Conservation (phyloP, 2,329 filamentous ascomycete species). For the Iodosphaeria phyllophila region DNA sequence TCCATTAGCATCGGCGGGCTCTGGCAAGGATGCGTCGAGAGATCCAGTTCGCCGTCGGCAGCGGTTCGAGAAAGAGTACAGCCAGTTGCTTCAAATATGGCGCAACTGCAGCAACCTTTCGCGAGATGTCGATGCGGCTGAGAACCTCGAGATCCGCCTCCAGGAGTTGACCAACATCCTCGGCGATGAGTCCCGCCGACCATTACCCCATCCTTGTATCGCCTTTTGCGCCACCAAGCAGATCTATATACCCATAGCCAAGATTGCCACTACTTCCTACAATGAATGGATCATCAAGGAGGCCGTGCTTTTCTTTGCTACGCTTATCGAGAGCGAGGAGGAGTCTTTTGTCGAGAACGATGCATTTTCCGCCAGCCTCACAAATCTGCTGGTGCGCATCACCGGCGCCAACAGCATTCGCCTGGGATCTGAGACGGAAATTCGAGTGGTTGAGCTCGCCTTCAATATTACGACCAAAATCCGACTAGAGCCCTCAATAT, state of each 20-base stretch:
- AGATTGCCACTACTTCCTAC: constrained; percentile 70
- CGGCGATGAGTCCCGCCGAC: constrained; percentile 73
- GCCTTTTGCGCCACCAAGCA: constrained; percentile 71
- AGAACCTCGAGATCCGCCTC: constrained; percentile 41
- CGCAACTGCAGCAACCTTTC: constrained; percentile 40
- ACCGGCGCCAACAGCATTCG: constrained; percentile 54
- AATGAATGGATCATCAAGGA: constrained; percentile 76
- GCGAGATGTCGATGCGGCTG: constrained; percentile 40
- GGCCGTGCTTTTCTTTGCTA: constrained; percentile 72
- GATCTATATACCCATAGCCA: constrained; percentile 75
- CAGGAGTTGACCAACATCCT: constrained; percentile 54
- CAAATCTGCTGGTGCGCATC: constrained; percentile 68
- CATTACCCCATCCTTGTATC: constrained; percentile 81
- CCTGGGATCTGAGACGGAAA: constrained; percentile 67
- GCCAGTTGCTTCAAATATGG: constrained; percentile 42
- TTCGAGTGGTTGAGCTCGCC: constrained; percentile 74
- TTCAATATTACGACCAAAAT: constrained; percentile 98
- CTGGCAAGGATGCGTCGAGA: constrained; percentile 39
- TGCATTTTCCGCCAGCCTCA: constrained; percentile 70
- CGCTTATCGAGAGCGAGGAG: constrained; percentile 88
- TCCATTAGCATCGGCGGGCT: constrained; percentile 33
- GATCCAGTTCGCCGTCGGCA: constrained; percentile 45
- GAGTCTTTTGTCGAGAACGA: constrained; percentile 83
- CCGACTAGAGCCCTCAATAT: constrained; percentile 65
- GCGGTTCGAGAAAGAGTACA: constrained; percentile 49